Evolutionary conservation across 2,329 filamentous ascomycete species (phyloP).

Genomic region (Rutstroemia sp.): DNA sequence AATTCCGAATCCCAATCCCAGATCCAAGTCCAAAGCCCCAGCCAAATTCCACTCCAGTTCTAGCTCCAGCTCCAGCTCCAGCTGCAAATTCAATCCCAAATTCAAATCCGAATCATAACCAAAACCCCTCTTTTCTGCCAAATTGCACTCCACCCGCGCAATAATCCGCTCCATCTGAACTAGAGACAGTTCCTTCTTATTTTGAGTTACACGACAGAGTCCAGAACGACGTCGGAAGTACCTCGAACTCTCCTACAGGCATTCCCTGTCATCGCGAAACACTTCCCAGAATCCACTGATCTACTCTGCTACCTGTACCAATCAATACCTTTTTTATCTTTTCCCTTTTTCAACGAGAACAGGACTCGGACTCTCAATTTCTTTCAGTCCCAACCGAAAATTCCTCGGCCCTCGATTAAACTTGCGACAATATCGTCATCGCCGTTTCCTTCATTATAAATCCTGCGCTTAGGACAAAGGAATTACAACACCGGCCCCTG

Average conservation of each 20-base stretch:
- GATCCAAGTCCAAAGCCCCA: too few species aligned
- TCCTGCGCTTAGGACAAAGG: background rate
- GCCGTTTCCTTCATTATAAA: background rate
- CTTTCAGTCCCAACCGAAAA: background rate
- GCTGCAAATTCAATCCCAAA: too few species aligned
- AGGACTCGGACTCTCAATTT: background rate
- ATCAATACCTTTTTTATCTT: background rate
- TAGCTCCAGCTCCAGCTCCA: too few species aligned
- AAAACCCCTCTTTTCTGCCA: too few species aligned
- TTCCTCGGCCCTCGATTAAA: background rate
- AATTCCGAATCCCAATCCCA: background rate
- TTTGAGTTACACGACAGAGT: background rate
- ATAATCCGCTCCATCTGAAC: too few species aligned
- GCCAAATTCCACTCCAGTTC: too few species aligned
- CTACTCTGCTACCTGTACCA: background rate
- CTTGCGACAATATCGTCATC: background rate
- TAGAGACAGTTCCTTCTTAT: too few species aligned
- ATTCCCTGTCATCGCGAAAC: constrained; percentile 20
- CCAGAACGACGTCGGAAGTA: constrained; percentile 1
- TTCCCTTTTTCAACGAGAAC: background rate
- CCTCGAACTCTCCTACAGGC: constrained; percentile 3
- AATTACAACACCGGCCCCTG: background rate
- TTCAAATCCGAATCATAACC: too few species aligned
- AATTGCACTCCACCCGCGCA: too few species aligned
- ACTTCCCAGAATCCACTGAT: constrained; percentile 4